Conservation (phyloP, 2,329 filamentous ascomycete species). For the Ambrosiella cleistominuta region DNA sequence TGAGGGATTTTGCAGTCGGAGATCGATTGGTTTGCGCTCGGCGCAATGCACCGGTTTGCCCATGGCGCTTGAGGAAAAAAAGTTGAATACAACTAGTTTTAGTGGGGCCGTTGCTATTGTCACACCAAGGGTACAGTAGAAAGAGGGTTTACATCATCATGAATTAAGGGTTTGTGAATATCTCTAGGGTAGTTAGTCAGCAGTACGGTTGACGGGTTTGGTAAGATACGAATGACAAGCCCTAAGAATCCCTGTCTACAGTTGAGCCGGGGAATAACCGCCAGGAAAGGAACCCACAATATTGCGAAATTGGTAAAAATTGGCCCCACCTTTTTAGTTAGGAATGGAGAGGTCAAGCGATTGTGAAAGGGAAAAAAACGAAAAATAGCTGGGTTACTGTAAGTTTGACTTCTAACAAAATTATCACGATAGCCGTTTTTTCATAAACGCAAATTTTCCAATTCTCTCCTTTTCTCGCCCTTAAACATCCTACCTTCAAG, state of each 20-base stretch:
- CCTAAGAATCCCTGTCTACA: constrained; percentile 20
- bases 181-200: too few species aligned
- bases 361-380: constrained; percentile 7
- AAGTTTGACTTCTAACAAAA: constrained; percentile 7
- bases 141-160: not conserved
- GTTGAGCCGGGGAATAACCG: constrained; percentile 6
- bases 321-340: not conserved
- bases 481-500: constrained; percentile 97
- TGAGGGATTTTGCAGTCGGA: not conserved
- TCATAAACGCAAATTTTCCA: constrained; percentile 4
- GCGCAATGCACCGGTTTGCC: not conserved
- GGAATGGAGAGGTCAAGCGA: not conserved
- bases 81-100: not conserved
- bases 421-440: constrained; percentile 20
- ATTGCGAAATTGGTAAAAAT: not conserved
- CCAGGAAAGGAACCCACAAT: constrained; percentile 5
- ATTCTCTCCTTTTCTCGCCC: constrained; percentile 35
- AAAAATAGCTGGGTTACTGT: not conserved
- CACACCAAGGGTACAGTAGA: not conserved
- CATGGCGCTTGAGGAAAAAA: not conserved
- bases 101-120: not conserved
- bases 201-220: not conserved
- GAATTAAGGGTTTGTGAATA: too few species aligned
- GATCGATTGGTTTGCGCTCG: not conserved
- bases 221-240: constrained; percentile 14